phyloP scores from a whole-genome alignment of 2,329 filamentous ascomycete genomes.

The Purpureocillium lavendulum region DNA sequence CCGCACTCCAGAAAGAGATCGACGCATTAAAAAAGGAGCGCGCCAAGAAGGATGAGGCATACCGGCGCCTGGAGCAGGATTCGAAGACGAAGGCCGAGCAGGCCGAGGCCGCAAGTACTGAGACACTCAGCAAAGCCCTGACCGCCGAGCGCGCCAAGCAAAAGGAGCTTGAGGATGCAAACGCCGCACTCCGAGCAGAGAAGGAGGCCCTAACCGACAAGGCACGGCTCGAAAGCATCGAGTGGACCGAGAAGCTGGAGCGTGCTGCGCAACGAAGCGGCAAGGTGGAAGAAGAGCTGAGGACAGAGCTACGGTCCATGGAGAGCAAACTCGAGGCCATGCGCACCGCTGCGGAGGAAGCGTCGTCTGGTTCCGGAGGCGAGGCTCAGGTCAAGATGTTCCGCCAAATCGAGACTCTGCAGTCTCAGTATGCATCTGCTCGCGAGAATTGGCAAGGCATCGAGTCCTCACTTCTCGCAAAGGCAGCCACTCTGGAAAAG shows the following conservation, averaged over 20 bases:
- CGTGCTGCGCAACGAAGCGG: constrained; percentile 63
- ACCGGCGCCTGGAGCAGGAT: constrained; percentile 62
- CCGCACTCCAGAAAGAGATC: constrained; percentile 33
- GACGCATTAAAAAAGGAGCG: constrained; percentile 37
- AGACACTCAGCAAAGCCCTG: constrained; percentile 58
- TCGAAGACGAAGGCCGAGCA: constrained; percentile 59
- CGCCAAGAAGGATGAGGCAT: constrained; percentile 52
- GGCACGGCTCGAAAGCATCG: constrained; percentile 57
- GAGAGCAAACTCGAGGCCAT: constrained; percentile 88
- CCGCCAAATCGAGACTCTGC: constrained; percentile 88
- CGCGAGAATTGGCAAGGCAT: constrained; percentile 98
- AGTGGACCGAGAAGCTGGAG: constrained; percentile 64
- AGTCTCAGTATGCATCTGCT: constrained; percentile 89
- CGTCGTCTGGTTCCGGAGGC: constrained; percentile 70
- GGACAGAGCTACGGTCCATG: constrained; percentile 65
- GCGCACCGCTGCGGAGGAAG: constrained; percentile 79
- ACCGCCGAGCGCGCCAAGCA: constrained; percentile 54
- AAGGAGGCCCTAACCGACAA: constrained; percentile 68
- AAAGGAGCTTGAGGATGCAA: constrained; percentile 47
- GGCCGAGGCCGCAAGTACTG: constrained; percentile 55
- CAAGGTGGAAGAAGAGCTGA: constrained; percentile 66
- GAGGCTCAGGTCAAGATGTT: constrained; percentile 84
- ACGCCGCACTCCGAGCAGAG: constrained; percentile 65
- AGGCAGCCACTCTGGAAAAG: constrained; percentile 72
- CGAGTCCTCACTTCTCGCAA: constrained; percentile 73